Conservation (phyloP, 176 grass and related monocot genomes). For the Canna indica region DNA sequence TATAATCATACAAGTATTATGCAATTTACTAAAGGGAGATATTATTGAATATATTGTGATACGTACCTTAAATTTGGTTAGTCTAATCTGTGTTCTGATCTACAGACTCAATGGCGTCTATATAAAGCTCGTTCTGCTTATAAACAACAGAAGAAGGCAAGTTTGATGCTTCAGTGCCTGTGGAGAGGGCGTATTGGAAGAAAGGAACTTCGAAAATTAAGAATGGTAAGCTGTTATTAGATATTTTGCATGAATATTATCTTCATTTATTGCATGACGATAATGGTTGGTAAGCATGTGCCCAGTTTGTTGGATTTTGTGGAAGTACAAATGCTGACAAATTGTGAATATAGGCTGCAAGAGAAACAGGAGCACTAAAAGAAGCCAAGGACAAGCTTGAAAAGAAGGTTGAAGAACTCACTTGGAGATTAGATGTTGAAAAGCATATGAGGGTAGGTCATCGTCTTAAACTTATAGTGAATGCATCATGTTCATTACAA, state of each 20-base stretch:
- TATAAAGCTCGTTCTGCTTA: conserved; percentile 62
- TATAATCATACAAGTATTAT: conserved; percentile 57
- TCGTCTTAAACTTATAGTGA: not conserved
- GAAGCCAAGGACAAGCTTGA: conserved; percentile 97
- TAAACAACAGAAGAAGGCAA: conserved; percentile 57
- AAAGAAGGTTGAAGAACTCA: conserved; percentile 93
- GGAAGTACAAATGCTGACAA: not conserved
- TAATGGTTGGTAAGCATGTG: no score
- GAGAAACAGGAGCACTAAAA: conserved; percentile 83
- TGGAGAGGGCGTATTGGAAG: conserved; percentile 86
- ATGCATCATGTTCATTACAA: not conserved
- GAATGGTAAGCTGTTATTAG: conserved; percentile 41
- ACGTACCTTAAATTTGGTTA: no score
- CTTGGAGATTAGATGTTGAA: conserved; percentile 87
- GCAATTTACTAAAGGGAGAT: not conserved
- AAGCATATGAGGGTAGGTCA: conserved; percentile 84
- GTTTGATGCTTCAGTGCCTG: conserved; percentile 67
- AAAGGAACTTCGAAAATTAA: conserved; percentile 78
- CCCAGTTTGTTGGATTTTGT: not conserved
- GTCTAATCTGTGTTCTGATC: not conserved
- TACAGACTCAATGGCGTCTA: conserved; percentile 76
- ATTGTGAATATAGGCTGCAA: conserved; percentile 63
- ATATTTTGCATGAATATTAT: not conserved
- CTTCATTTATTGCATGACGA: not conserved
- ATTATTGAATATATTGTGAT: not conserved